phyloP scores from a whole-genome alignment of 805 yeast species.

The Saccharomycopsis guyanensis region DNA sequence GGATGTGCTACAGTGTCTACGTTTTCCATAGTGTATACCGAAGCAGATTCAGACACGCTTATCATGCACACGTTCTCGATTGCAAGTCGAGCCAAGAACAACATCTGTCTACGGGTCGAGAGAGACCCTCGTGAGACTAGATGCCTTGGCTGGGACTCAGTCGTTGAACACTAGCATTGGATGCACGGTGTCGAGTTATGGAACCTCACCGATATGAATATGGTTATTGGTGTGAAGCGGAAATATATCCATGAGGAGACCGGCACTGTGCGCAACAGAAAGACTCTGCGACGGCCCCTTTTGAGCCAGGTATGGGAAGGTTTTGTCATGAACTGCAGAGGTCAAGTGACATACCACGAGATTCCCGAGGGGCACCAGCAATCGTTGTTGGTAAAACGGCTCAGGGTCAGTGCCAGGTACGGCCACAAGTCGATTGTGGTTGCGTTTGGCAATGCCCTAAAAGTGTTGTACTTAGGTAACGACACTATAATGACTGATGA shows the following conservation, averaged over 20 bases:
- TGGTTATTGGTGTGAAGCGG: constrained; percentile 59
- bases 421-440: constrained; percentile 75
- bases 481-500: constrained; percentile 62
- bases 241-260: constrained; percentile 27
- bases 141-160: constrained; percentile 78
- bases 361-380: constrained; percentile 42
- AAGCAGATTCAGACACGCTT: constrained; percentile 44
- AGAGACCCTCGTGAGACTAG: constrained; percentile 89
- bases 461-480: constrained; percentile 66
- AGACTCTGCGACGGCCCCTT: constrained; percentile 1
- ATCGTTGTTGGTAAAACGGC: constrained; percentile 43
- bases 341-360: constrained; percentile 51
- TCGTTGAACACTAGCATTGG: constrained; percentile 63
- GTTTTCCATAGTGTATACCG: constrained; percentile 66
- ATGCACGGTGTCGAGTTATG: constrained; percentile 62
- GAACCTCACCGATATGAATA: constrained; percentile 72
- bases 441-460: constrained; percentile 66
- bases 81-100: constrained; percentile 68
- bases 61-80: constrained; percentile 68
- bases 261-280: background rate
- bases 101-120: constrained; percentile 80
- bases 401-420: constrained; percentile 59
- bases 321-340: constrained; percentile 66
- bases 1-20: constrained; percentile 79
- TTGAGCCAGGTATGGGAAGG: constrained; percentile 64